A percentile compares a stretch with the other conserved stretches of the same genome.
Conservation (phyloP, 345 rosid species). For the rapeseed (Brassica napus) region DNA sequence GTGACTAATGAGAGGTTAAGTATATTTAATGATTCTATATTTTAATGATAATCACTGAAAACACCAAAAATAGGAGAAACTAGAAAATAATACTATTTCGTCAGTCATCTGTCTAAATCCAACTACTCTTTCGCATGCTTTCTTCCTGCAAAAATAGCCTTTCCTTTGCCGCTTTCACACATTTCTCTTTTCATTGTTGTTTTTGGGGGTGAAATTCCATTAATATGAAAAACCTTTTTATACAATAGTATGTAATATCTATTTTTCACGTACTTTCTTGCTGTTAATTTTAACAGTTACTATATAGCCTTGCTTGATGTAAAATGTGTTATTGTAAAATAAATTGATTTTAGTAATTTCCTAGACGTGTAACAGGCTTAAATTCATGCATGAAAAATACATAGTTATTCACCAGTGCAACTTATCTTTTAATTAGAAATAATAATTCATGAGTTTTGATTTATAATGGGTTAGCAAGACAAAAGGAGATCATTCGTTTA, state of each 20-base stretch:
- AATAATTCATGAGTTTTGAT: neutral
- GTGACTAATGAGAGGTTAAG: constrained; percentile 28
- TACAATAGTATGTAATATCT: neutral
- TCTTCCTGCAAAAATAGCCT: constrained; percentile 23
- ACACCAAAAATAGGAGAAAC: constrained; percentile 24
- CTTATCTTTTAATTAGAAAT: neutral
- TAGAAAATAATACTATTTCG: neutral
- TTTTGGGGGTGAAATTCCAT: neutral
- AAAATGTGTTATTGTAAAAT: neutral
- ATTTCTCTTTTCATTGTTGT: neutral
- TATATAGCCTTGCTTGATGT: neutral
- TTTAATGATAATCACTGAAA: constrained; percentile 1
- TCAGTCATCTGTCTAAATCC: constrained; percentile 41
- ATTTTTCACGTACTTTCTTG: neutral
- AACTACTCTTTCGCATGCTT: constrained; percentile 33
- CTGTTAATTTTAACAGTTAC: neutral
- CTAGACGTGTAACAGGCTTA: neutral
- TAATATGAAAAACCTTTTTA: neutral
- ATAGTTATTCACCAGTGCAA: neutral
- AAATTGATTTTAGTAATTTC: neutral
- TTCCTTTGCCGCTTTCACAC: constrained; percentile 32
- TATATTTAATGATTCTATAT: neutral
- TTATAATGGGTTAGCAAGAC: neutral
- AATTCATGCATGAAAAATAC: neutral
- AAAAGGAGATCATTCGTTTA: neutral